These are phyloP conservation scores for Aspergillus pseudotamarii DNA, from an alignment of 2,329 filamentous ascomycete species.

Conservation along the genomic window DNA sequence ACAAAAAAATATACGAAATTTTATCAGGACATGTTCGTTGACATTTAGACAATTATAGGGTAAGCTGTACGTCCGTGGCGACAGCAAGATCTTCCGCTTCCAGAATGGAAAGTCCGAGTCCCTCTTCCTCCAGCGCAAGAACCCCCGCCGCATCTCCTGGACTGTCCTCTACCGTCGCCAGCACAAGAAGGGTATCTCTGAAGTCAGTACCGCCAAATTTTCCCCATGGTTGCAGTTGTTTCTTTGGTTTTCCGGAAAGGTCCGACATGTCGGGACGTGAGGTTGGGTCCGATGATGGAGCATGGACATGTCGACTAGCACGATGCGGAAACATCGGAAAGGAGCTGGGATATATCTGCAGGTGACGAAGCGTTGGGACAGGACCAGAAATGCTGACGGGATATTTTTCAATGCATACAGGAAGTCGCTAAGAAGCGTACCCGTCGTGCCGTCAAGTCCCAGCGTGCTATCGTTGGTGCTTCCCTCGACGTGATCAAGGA, in stretches of 20 bases:
- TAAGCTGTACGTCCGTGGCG: conserved; percentile 99
- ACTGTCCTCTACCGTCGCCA: conserved; percentile 97
- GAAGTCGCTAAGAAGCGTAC: conserved; percentile 99
- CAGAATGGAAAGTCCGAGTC: conserved; percentile 99
- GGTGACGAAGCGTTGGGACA: background rate
- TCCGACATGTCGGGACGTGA: conserved; percentile 5
- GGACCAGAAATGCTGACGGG: conserved; percentile 30
- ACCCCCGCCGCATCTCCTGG: conserved; percentile 99
- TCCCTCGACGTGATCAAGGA: conserved; percentile 99
- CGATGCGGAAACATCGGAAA: background rate
- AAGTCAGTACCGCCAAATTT: conserved; percentile 68
- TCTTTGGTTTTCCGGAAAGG: conserved; percentile 22
- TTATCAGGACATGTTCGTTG: conserved; percentile 24
- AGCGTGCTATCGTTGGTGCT: conserved; percentile 98
- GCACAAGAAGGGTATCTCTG: conserved; percentile 99
- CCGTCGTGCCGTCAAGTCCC: conserved; percentile 95
- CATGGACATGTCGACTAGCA: conserved; percentile 13
- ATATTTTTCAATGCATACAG: conserved; percentile 57
- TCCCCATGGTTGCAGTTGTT: conserved; percentile 21
- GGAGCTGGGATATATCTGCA: conserved; percentile 9
- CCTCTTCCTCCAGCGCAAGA: conserved; percentile 99
- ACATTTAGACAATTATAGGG: conserved; percentile 63
- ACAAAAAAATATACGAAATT: conserved; percentile 1
- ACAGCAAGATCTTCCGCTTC: conserved; percentile 99
- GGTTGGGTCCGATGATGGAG: conserved; percentile 1